A percentile compares a stretch with the other conserved stretches of the same genome.
Conservation (phyloP, 2,329 filamentous ascomycete species). For the Alternaria dauci region DNA sequence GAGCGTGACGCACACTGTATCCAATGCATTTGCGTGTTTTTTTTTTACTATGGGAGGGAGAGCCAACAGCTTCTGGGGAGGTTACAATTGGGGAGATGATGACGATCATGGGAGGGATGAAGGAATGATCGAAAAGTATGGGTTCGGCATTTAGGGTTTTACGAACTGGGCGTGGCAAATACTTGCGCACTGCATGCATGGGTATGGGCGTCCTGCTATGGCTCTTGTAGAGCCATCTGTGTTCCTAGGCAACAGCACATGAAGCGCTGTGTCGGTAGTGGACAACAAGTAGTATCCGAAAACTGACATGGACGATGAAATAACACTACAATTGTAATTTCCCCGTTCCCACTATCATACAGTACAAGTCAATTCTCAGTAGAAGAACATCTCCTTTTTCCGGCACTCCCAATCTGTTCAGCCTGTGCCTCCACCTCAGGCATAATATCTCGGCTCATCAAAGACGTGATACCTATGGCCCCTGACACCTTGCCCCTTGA, state of each 20-base stretch:
- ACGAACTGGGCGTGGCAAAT: conserved; percentile 8
- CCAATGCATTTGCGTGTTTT: not conserved
- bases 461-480: conserved; percentile 96
- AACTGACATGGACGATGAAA: conserved; percentile 1
- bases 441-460: conserved; percentile 66
- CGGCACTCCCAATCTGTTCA: not conserved
- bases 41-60: not conserved
- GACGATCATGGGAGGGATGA: conserved; percentile 10
- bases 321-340: not conserved
- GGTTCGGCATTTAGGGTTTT: conserved; percentile 8
- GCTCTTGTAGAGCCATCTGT: conserved; percentile 2
- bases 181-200: conserved; percentile 9
- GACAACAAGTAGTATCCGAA: conserved; percentile 1
- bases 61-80: conserved; percentile 22
- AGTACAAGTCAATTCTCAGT: not conserved
- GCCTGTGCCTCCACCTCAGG: conserved; percentile 11
- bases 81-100: not conserved
- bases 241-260: conserved; percentile 1
- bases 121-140: conserved; percentile 7
- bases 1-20: conserved; percentile 22
- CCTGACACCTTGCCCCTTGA: conserved; percentile 84
- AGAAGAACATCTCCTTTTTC: not conserved
- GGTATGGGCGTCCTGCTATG: conserved; percentile 5
- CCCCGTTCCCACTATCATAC: not conserved
- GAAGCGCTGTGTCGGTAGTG: not conserved